phyloP scores from a whole-genome alignment of 116 monocot species.

The Phalaenopsis hybrid region DNA sequence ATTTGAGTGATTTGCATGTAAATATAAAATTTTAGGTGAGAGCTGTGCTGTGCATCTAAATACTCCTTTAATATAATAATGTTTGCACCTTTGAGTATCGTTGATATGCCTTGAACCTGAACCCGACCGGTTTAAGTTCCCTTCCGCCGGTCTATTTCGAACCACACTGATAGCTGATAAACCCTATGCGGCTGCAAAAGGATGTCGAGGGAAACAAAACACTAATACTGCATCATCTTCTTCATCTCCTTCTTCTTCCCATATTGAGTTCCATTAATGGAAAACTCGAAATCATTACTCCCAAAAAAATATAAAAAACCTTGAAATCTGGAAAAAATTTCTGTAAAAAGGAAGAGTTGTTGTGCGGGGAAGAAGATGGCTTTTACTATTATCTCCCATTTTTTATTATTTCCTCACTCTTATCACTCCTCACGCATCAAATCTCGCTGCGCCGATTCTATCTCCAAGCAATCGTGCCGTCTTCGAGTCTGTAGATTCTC shows the following conservation, averaged over 20 bases:
- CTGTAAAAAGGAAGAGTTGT: background rate
- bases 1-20: too few relatives aligned
- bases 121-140: background rate
- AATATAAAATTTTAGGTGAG: too few relatives aligned
- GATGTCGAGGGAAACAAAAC: background rate
- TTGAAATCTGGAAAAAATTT: background rate
- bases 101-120: background rate
- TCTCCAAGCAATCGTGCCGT: background rate
- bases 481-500: background rate
- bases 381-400: background rate
- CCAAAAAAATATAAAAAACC: too few relatives aligned
- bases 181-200: background rate
- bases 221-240: too few relatives aligned
- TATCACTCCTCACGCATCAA: background rate
- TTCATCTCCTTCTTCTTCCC: background rate
- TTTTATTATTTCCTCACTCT: background rate
- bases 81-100: too few relatives aligned
- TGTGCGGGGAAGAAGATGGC: conserved; percentile 1
- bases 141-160: background rate
- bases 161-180: background rate
- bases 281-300: background rate
- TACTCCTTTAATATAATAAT: too few relatives aligned
- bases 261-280: background rate
- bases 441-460: background rate
- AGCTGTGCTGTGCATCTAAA: too few relatives aligned